These are phyloP conservation scores for Jackrogersella multiformis DNA, from an alignment of 495 filamentous ascomycete genomes.

Conservation along the genomic window DNA sequence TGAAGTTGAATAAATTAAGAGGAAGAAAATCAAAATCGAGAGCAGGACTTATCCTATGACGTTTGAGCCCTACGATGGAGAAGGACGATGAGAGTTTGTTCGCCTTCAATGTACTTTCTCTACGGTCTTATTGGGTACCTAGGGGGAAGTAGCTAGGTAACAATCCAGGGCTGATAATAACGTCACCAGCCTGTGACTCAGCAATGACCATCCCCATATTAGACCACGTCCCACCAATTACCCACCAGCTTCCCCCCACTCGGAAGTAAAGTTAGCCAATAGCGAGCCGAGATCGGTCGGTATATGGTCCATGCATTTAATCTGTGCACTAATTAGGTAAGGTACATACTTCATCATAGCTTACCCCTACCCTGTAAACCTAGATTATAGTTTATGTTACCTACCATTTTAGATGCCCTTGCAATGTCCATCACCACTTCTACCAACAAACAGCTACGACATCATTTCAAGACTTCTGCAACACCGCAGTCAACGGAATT, in stretches of 20 bases:
- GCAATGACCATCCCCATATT: constrained; percentile 20
- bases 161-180: constrained; percentile 20
- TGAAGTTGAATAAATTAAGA: constrained; percentile 28
- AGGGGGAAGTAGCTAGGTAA: too few relatives aligned
- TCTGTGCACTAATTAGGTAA: constrained; percentile 2
- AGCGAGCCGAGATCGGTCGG: constrained; percentile 3
- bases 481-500: constrained; percentile 5
- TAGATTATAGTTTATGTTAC: too few relatives aligned
- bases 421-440: background rate
- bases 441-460: background rate
- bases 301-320: constrained; percentile 7
- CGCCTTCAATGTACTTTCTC: constrained; percentile 23
- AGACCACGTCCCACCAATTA: background rate
- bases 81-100: constrained; percentile 27
- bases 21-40: constrained; percentile 10
- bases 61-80: constrained; percentile 32
- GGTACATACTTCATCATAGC: constrained; percentile 25
- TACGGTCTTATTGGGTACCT: constrained; percentile 23
- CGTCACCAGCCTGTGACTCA: constrained; percentile 26
- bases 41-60: constrained; percentile 28
- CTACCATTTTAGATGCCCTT: too few relatives aligned
- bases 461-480: constrained; percentile 5
- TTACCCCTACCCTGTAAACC: too few relatives aligned
- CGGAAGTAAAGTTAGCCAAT: constrained; percentile 11
- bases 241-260: constrained; percentile 8